Base-by-base conservation (phyloP, 352 stramenopile genomes). In the Globisporangium splendens region DNA sequence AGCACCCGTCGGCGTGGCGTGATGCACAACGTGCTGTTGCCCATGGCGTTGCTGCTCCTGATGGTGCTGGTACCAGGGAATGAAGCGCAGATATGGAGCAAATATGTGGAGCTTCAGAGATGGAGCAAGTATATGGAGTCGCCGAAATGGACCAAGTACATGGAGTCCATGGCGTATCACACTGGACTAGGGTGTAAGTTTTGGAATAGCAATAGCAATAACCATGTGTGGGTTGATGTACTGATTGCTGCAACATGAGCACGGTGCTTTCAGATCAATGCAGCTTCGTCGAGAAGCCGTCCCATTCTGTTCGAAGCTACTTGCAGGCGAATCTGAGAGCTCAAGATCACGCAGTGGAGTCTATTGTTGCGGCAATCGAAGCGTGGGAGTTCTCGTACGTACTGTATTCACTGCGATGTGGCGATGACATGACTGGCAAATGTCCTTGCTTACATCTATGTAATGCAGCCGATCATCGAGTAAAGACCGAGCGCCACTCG, bases 351-450 rank as follows among this genome's bases (percentile, higher is more conserved):
- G 79, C 80, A 14, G 59, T 91, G 22, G 77, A 93, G 50, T 67
- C 72, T 2, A 75, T 93, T 21, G 77, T 90, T 11, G 79, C 68
- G 6, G 80, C 83, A 6, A 78, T 93, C 38, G 83, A 93, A 60
- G 75, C 83, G 20, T 93, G 83, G 83, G 83, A 93, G 61, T 93
- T 93, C 60, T 87, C 79, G 83, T 93, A 65, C 50, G 79, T 63
- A 2, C 15, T 14, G 20, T 31, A 5, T 31, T 31, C 24, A 31
- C 24, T 31, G 24, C 2, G 24, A 5, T 5, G 24, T 31, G 24
- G 5, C 5, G 5, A 31, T 5, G 24, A 31, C 2, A 5, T 31
- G 24, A 31, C 5, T 31, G 24, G 5, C 24, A 28, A 55, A n/a
- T 43, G 3, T 18, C n/a, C 42, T 21, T 42, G 21, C 7, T 38